Conservation (phyloP, 805 yeast genomes). For the Saccharomycopsis malanga region DNA sequence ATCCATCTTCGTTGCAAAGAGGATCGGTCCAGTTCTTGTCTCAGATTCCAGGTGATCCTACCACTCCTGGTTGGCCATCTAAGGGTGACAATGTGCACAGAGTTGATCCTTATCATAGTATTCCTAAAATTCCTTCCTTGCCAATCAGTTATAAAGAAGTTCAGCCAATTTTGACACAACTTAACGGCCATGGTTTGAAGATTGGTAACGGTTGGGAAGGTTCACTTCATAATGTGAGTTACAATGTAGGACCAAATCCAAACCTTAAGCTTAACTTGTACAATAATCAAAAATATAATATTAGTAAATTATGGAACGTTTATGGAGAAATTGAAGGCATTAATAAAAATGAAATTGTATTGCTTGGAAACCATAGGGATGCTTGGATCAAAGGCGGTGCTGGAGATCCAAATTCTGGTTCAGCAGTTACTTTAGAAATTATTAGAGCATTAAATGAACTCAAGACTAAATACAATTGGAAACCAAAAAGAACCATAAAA, state of each 20-base stretch:
- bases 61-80: constrained; percentile 64
- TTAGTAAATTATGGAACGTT: constrained; percentile 56
- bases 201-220: constrained; percentile 40
- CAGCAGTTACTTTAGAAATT: constrained; percentile 57
- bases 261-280: constrained; percentile 43
- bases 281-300: constrained; percentile 54
- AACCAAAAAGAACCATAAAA: constrained; percentile 61
- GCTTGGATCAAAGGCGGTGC: constrained; percentile 80
- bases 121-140: constrained; percentile 62
- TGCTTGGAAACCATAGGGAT: constrained; percentile 73
- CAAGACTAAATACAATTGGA: constrained; percentile 41
- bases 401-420: constrained; percentile 72
- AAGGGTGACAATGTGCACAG: constrained; percentile 42
- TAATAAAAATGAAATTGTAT: constrained; percentile 44
- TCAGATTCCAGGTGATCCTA: constrained; percentile 67
- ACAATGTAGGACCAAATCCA: constrained; percentile 47
- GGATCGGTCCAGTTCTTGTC: constrained; percentile 66
- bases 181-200: constrained; percentile 51
- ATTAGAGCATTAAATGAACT: constrained; percentile 52
- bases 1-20: constrained; percentile 69
- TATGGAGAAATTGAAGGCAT: constrained; percentile 54
- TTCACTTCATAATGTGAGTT: constrained; percentile 37
- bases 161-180: constrained; percentile 48
- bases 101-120: constrained; percentile 40
- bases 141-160: constrained; percentile 64